Percentiles rank a stretch among this genome's conserved stretches.
These are phyloP conservation scores for Candida wancherniae DNA, from an alignment of 805 yeast species.

Conservation along the genomic window DNA sequence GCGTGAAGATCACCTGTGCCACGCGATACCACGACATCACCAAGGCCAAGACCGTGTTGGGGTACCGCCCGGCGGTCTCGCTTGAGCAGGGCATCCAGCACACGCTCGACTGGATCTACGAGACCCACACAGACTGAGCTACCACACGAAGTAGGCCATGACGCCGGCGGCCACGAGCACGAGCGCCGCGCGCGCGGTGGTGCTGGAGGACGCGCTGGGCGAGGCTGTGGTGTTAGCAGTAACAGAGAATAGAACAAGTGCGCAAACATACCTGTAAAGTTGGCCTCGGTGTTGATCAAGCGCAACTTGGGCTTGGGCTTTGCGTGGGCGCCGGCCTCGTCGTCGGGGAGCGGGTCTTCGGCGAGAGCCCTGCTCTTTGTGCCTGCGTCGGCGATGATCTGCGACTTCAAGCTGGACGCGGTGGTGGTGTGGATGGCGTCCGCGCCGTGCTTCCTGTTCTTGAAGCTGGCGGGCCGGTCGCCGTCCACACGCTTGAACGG, in stretches of 20 bases:
- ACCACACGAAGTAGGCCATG: constrained; percentile 3
- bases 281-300: constrained; percentile 6
- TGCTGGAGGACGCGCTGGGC: constrained; percentile 5
- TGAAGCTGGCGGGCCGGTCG: constrained; percentile 11
- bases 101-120: constrained; percentile 88
- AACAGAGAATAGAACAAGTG: neutral
- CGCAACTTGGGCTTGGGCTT: constrained; percentile 8
- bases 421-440: constrained; percentile 7
- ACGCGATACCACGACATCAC: constrained; percentile 86
- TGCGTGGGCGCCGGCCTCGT: neutral
- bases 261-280: constrained; percentile 2
- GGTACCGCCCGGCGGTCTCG: constrained; percentile 74
- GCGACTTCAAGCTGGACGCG: no score
- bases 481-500: constrained; percentile 45
- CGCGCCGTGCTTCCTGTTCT: constrained; percentile 5
- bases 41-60: constrained; percentile 76
- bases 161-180: constrained; percentile 4
- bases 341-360: neutral
- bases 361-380: no score
- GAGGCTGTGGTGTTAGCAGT: neutral
- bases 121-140: constrained; percentile 28
- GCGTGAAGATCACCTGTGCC: constrained; percentile 91
- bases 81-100: constrained; percentile 73
- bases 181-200: constrained; percentile 2
- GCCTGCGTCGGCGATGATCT: no score